Evolutionary conservation across 768 basidiomycete genomes (phyloP).

Genomic region (Pleurotus djamor): DNA sequence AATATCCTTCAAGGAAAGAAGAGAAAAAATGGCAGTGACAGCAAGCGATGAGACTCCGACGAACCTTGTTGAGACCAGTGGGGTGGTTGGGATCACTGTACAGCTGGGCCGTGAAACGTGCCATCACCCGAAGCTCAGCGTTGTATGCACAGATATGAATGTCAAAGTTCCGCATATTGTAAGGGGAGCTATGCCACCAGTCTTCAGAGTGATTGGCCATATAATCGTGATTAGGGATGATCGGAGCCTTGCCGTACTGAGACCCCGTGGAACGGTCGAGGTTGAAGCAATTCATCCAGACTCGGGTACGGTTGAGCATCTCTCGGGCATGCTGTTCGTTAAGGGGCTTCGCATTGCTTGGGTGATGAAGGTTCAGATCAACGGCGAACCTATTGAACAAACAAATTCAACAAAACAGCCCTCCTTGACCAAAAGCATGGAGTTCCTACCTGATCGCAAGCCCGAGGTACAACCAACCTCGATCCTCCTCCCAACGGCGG

Average conservation of each 20-base stretch:
- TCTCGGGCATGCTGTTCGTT: constrained; percentile 84
- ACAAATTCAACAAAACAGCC: constrained; percentile 4
- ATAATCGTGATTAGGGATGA: constrained; percentile 76
- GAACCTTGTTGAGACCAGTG: constrained; percentile 73
- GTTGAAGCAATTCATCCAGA: constrained; percentile 91
- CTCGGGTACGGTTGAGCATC: constrained; percentile 84
- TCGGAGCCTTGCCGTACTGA: constrained; percentile 86
- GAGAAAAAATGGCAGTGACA: neutral
- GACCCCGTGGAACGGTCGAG: constrained; percentile 86
- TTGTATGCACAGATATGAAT: constrained; percentile 81
- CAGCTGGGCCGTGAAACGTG: constrained; percentile 57
- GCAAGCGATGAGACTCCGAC: constrained; percentile 5
- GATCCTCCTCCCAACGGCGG: constrained; percentile 85
- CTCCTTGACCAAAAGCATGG: constrained; percentile 88
- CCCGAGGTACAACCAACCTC: constrained; percentile 88
- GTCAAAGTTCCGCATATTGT: constrained; percentile 73
- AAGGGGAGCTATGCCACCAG: constrained; percentile 70
- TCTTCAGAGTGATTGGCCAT: constrained; percentile 66
- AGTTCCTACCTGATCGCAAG: constrained; percentile 83
- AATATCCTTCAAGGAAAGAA: neutral
- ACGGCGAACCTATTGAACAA: constrained; percentile 65
- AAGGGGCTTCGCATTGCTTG: constrained; percentile 65
- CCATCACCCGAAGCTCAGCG: constrained; percentile 65
- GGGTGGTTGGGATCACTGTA: constrained; percentile 75
- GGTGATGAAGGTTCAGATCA: constrained; percentile 86